Base-by-base conservation (phyloP, 495 filamentous ascomycete species). In the Neurospora terricola region DNA sequence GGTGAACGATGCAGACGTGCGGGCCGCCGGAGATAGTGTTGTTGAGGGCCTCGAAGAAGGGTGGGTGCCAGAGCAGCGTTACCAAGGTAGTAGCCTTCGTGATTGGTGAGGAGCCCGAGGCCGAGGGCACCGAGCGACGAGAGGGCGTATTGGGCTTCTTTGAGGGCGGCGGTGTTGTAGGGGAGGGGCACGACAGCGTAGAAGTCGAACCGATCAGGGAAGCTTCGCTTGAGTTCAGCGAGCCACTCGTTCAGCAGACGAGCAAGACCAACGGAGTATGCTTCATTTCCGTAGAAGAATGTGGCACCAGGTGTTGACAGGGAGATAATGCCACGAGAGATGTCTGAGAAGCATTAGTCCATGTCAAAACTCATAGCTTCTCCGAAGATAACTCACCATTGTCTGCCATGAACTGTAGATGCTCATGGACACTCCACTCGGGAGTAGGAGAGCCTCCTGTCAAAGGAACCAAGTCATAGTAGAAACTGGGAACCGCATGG, bases 201-300 rank as follows among this genome's bases (percentile, higher is more conserved):
- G n/a, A 72, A 72, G 21, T 34, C 59, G 54, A 72, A 72, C 5
- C 48, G 71, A 12, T 69, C 2, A 34, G 54, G 71, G 18, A 69
- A 66, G 5, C n/a, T 62, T 30, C 16, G 36, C 21, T 37, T 23
- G 23, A 72, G 38, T 38, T 72, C 71, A 23, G 71, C 71, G 27
- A 72, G 71, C 71, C 71, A 72, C 39, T 72, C 71, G 48, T 72
- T 72, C 34, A 69, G 54, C 14, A 72, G 54, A 21, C 59, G 48
- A 30, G 54, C 71, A 69, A 72, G 48, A n/a, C 71, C 71, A 21
- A 40, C 38, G 18, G 71, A 18, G 10, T 62, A 62, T 16, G 71
- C 23, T 27, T 69, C 18, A 40, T 72, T 69, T 21, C 54, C 38
- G 11, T n/a, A 30, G 37, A 68, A 72, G 12, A 69, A 59, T 4